These are phyloP conservation scores for Aureobasidium sp. DNA, from an alignment of 2,329 filamentous ascomycete species.

Conservation along the genomic window DNA sequence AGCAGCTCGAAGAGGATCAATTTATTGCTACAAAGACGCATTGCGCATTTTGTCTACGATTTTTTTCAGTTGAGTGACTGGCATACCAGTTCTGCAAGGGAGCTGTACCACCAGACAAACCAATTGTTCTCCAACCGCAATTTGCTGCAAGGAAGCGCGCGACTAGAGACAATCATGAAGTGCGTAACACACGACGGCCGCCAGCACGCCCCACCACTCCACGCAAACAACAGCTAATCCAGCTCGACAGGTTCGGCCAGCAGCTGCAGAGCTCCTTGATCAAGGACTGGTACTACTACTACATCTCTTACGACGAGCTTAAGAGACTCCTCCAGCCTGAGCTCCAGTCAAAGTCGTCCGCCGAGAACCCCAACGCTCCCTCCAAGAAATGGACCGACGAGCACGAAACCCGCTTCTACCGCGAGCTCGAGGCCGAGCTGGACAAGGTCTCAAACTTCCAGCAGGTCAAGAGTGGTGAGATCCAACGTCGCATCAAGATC, in stretches of 20 bases:
- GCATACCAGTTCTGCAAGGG: not conserved
- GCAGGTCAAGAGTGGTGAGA: conserved; percentile 94
- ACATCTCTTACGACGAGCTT: conserved; percentile 93
- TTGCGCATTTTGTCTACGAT: conserved; percentile 1
- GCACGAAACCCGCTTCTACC: conserved; percentile 83
- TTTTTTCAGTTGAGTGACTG: not conserved
- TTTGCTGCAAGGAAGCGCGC: conserved; percentile 12
- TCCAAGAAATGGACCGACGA: conserved; percentile 77
- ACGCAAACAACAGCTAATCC: not conserved
- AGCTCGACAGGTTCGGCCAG: conserved; percentile 68
- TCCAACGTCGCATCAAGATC: conserved; percentile 78
- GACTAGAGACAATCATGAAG: conserved; percentile 4
- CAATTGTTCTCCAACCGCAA: not conserved
- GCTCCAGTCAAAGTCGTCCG: conserved; percentile 48
- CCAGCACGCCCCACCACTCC: not conserved
- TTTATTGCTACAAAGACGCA: not conserved
- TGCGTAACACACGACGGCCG: conserved; percentile 6
- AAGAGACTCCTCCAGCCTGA: conserved; percentile 78
- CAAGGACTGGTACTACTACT: conserved; percentile 96
- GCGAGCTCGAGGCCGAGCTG: conserved; percentile 79
- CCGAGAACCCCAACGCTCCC: conserved; percentile 29
- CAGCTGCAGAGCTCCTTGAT: conserved; percentile 94
- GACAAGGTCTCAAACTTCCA: conserved; percentile 98
- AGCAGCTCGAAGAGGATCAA: not conserved
- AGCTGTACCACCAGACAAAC: not conserved